A percentile compares a stretch with the other conserved stretches of the same genome.
These are phyloP conservation scores for Anaeromyces robustus DNA, from an alignment of 192 early-diverging fungal species.

Conservation along the genomic window DNA sequence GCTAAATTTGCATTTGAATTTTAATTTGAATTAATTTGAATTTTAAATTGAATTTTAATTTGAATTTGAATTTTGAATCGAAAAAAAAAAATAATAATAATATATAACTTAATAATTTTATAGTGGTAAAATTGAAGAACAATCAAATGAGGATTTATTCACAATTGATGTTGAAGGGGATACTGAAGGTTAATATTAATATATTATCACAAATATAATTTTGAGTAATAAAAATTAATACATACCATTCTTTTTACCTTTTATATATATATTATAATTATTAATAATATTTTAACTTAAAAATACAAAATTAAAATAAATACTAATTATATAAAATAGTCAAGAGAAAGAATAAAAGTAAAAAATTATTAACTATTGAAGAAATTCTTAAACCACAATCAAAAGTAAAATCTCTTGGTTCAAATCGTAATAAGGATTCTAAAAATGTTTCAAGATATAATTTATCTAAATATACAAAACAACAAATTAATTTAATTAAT, in stretches of 20 bases:
- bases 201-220: too few relatives aligned
- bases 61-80: too few relatives aligned
- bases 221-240: too few relatives aligned
- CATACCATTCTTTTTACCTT: too few relatives aligned
- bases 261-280: not conserved
- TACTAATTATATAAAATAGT: slow-evolving; percentile 11
- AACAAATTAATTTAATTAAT: slow-evolving; percentile 19
- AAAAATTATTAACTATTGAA: slow-evolving; percentile 56
- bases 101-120: too few relatives aligned
- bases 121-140: slow-evolving; percentile 31
- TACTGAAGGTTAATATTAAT: slow-evolving; percentile 14
- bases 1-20: too few relatives aligned
- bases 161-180: slow-evolving; percentile 53
- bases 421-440: not conserved
- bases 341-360: slow-evolving; percentile 20
- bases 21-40: too few relatives aligned
- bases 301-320: not conserved
- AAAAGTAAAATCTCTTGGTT: slow-evolving; percentile 18
- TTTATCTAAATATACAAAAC: slow-evolving; percentile 20
- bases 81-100: not conserved
- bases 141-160: slow-evolving; percentile 42
- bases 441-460: slow-evolving; percentile 7
- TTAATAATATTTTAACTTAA: too few relatives aligned
- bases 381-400: slow-evolving; percentile 66
- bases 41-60: too few relatives aligned